Evolutionary conservation across 176 grass and related monocot genomes (phyloP), one percentile per base, ranked within the genome.

Genomic region (Dactylis glomerata): DNA sequence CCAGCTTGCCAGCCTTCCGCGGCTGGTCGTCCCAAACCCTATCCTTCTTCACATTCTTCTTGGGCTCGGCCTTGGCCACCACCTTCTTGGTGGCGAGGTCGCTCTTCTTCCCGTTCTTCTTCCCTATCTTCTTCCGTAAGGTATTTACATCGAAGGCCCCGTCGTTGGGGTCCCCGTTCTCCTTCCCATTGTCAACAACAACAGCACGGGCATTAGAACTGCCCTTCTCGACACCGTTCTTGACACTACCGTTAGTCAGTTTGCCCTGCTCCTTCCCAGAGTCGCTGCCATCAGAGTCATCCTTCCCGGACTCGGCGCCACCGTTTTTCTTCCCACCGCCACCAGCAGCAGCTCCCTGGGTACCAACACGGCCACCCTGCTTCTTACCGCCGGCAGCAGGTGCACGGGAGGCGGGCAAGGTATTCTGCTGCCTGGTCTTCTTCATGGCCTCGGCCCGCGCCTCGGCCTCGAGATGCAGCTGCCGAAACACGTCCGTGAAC

Each of bases 91-190:
- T 5, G 47, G 0, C 16, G 17, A 2, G 24, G 20, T 57, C 80
- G 7, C 27, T 83, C 55, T 93, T 98, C 67, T 80, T 87, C 1
- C 42, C 74, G 10, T 10, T 73, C 55, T 88, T 94, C 44, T 81
- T 91, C 0, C 80, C 70, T 11, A 46, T 49, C 62, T 93, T 54
- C 76, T 50, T 90, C 1, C 89, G 81, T 80, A 98, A 52, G 81
- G 91, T 98, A 93, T 85, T 93, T 90, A 98, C 96, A 95, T 98
- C 93, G 15, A 98, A 98, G 62, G 96, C 96, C 85, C 91, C 95
- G 8, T 77, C 81, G 3, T 85, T 85, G 44, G 92, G 91, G 81
- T 59, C 89, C 6, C 92, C 95, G 5, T 98, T 95, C 85, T 93
- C 96, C 85, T 98, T 93, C 2, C 91, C 96, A 2, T 58, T 46